phyloP scores from a whole-genome alignment of 2,329 filamentous ascomycete genomes.

The Aspergillus unguis region DNA sequence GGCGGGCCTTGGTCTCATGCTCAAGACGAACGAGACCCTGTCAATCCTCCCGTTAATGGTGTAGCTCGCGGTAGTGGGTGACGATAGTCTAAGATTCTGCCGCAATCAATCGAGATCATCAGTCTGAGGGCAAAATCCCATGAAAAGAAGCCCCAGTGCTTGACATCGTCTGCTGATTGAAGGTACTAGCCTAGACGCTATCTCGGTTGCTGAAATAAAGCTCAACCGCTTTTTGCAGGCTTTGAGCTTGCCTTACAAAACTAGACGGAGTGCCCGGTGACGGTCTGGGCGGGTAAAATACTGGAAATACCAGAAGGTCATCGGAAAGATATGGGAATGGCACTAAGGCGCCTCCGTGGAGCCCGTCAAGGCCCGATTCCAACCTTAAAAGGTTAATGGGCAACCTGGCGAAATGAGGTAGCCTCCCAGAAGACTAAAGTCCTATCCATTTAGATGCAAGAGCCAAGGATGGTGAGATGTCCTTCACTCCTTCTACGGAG shows the following conservation, averaged over 20 bases:
- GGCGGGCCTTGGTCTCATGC: not conserved
- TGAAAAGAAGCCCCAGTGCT: too few relatives aligned
- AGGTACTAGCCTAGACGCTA: too few relatives aligned
- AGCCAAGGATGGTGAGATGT: not conserved
- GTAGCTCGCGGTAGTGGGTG: not conserved
- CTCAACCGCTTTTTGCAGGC: too few relatives aligned
- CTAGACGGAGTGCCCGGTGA: constrained; percentile 6
- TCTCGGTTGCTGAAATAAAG: too few relatives aligned
- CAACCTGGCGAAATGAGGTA: not conserved
- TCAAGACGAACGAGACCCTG: constrained; percentile 10
- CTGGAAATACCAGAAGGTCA: not conserved
- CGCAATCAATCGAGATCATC: constrained; percentile 4
- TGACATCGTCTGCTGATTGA: too few relatives aligned
- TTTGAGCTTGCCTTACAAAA: constrained; percentile 6
- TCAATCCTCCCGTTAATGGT: constrained; percentile 9
- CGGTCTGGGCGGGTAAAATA: not conserved
- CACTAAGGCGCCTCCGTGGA: constrained; percentile 6
- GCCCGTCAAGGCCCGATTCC: constrained; percentile 5
- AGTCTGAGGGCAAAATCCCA: not conserved
- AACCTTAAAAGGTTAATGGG: constrained; percentile 11
- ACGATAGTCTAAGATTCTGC: constrained; percentile 10
- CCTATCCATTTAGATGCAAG: not conserved
- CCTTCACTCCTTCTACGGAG: not conserved
- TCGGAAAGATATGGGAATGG: not conserved
- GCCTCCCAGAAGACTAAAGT: constrained; percentile 7